A percentile compares a stretch with the other conserved stretches of the same genome.
Evolutionary conservation across 352 stramenopile genomes (phyloP).

Genomic region (Phytophthora nicotianae): DNA sequence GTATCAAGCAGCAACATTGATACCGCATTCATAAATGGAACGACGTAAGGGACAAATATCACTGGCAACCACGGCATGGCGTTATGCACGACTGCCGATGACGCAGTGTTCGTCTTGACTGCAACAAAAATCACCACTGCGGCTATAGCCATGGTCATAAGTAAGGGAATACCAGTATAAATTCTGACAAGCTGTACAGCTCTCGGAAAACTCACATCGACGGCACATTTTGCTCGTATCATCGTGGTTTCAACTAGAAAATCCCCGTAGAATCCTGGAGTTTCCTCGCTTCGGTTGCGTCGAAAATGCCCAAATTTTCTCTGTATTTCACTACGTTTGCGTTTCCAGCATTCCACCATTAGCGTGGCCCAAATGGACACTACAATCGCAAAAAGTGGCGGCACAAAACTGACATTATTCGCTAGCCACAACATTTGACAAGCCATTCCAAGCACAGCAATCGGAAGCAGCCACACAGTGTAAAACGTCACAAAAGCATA

Average conservation of each 20-base stretch:
- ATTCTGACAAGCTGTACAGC: slow-evolving; percentile 64
- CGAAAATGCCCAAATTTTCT: slow-evolving; percentile 80
- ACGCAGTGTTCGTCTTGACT: slow-evolving; percentile 48
- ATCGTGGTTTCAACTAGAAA: slow-evolving; percentile 59
- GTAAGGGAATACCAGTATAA: slow-evolving; percentile 57
- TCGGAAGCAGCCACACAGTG: slow-evolving; percentile 68
- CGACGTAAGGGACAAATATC: slow-evolving; percentile 52
- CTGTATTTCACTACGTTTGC: slow-evolving; percentile 83
- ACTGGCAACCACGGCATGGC: slow-evolving; percentile 46
- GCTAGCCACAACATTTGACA: slow-evolving; percentile 58
- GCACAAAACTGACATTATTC: slow-evolving; percentile 35
- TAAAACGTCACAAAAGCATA: slow-evolving; percentile 82
- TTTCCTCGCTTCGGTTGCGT: slow-evolving; percentile 58
- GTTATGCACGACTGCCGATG: slow-evolving; percentile 27
- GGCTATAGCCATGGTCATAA: slow-evolving; percentile 57
- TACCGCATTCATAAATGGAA: slow-evolving; percentile 68
- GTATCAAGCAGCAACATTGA: slow-evolving; percentile 77
- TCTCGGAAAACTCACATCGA: slow-evolving; percentile 68
- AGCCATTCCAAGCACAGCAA: slow-evolving; percentile 50
- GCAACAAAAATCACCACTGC: slow-evolving; percentile 65
- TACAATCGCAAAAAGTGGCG: slow-evolving; percentile 68
- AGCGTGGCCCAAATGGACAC: slow-evolving; percentile 88
- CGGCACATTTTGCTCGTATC: slow-evolving; percentile 36
- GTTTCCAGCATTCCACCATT: slow-evolving; percentile 91
- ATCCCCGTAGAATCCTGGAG: slow-evolving; percentile 67